Percentiles rank a stretch among this genome's conserved stretches.
Conservation (phyloP, 164 flowering plant genomes). For the Houttuynia cordata region DNA sequence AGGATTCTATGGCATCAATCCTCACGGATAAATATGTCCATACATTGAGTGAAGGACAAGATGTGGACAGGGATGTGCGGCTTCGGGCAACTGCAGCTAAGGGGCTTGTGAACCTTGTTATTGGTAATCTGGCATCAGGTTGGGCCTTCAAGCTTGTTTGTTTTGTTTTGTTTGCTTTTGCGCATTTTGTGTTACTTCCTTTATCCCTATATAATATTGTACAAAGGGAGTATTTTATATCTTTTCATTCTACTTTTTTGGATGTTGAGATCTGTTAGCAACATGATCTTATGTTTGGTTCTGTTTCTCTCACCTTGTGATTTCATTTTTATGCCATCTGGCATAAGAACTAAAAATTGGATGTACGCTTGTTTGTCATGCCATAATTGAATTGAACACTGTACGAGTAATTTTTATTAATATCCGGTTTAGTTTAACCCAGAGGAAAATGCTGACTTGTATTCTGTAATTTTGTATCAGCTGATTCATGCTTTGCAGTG, state of each 20-base stretch:
- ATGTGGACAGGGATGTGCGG: constrained; percentile 18
- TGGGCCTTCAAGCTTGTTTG: background rate
- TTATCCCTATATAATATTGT: too few species aligned
- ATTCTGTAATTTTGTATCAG: background rate
- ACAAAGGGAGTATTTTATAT: too few species aligned
- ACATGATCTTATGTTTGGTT: too few species aligned
- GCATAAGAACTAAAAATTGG: too few species aligned
- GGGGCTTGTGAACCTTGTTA: constrained; percentile 65
- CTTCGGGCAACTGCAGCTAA: constrained; percentile 52
- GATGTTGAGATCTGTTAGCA: too few species aligned
- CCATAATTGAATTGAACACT: background rate
- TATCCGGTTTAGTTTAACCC: background rate
- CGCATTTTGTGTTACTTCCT: background rate
- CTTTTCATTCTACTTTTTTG: background rate
- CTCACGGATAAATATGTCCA: constrained; percentile 57
- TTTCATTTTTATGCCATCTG: too few species aligned
- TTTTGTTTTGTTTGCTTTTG: background rate
- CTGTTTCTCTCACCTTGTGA: too few species aligned
- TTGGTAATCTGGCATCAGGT: constrained; percentile 39
- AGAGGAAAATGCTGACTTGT: background rate
- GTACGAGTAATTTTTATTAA: background rate
- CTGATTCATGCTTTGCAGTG: background rate
- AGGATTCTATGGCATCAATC: constrained; percentile 71
- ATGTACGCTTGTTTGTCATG: too few species aligned
- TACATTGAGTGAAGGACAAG: constrained; percentile 17